Conservation (phyloP, 2,329 filamentous ascomycete genomes). For the Leptographium procerum region DNA sequence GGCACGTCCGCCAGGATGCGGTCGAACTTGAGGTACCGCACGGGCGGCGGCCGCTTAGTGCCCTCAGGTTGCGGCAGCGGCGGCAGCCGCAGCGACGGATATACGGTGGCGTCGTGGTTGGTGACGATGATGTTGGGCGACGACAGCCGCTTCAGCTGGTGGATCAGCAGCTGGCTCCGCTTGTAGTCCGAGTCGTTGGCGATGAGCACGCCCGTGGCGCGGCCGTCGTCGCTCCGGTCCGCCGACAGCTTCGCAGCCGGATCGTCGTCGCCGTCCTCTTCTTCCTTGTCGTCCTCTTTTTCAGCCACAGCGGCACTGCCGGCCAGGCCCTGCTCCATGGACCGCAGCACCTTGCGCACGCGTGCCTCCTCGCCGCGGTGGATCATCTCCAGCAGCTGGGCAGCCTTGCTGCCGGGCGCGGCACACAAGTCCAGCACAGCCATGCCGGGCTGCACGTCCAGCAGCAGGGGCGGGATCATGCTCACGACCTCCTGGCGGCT, state of each 20-base stretch:
- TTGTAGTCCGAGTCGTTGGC: constrained; percentile 97
- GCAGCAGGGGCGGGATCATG: constrained; percentile 93
- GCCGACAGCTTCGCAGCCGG: constrained; percentile 38
- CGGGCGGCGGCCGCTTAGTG: neutral
- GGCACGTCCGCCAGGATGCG: constrained; percentile 93
- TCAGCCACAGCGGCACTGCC: constrained; percentile 52
- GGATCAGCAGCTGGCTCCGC: constrained; percentile 91
- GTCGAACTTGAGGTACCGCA: constrained; percentile 81
- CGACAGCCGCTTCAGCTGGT: constrained; percentile 93
- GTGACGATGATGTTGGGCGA: constrained; percentile 95
- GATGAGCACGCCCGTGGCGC: constrained; percentile 82
- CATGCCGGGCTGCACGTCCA: constrained; percentile 87
- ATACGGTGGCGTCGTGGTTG: constrained; percentile 94
- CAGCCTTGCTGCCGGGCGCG: constrained; percentile 92
- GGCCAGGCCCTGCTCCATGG: constrained; percentile 34
- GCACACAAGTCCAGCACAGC: constrained; percentile 92
- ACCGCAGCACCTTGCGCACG: constrained; percentile 57
- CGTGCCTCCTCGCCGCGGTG: constrained; percentile 85
- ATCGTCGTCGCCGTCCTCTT: constrained; percentile 19
- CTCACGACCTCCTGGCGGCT: constrained; percentile 95
- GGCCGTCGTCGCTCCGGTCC: constrained; percentile 63
- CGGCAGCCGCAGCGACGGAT: constrained; percentile 81
- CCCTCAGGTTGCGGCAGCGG: constrained; percentile 18
- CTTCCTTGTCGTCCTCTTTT: constrained; percentile 32
- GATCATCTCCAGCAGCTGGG: constrained; percentile 88